Base-by-base conservation (phyloP, 495 filamentous ascomycete genomes). In the Penicillium turbatum region DNA sequence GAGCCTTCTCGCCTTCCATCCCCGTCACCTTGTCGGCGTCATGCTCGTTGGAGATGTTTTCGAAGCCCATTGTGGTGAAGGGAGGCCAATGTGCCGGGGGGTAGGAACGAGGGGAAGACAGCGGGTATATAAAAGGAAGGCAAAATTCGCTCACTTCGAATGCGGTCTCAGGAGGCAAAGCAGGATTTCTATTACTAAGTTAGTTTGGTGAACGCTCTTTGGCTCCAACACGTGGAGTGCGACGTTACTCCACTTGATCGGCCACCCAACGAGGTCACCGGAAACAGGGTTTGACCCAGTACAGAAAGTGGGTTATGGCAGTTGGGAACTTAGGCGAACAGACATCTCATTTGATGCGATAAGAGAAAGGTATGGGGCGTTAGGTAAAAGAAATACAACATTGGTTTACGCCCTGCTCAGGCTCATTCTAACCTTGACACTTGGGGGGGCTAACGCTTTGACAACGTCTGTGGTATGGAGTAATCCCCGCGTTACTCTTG, bases 181-280 rank as follows among this genome's bases (percentile, higher is more conserved):
- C 37, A 17, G 36, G 39, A 44, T 48, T 50, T 37, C 56, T 24
- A 30, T 60, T 45, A 58, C 56, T 53, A 60, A 56, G 19, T 17
- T 9, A 21, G 54, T 43, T 49, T 36, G 9, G 39, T 16, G 42
- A 15, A 6, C 21, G 17, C 45, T 54, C 36, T 35, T 50, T 54
- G 53, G 10, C 34, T 53, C 50, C 60, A 42, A 61, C 60, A 64
- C 63, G 63, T 66, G 63, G 63, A 66, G 63, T 66, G 54, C 63
- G 53, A 66, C 61, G 55, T 58, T 61, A 51, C 39, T 63, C 63
- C 63, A 66, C 63, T 48, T 9, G 52, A 64, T 54, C 57, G 38
- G n/a, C 53, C 36, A 34, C 9, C 63, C 61, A 66, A 64, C 53
- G 44, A 63, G 15, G 36, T 29, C 5, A 13, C 57, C 58, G 60